These are phyloP conservation scores for Leccinum pellstonianum DNA, from an alignment of 768 basidiomycete genomes.

Conservation along the genomic window DNA sequence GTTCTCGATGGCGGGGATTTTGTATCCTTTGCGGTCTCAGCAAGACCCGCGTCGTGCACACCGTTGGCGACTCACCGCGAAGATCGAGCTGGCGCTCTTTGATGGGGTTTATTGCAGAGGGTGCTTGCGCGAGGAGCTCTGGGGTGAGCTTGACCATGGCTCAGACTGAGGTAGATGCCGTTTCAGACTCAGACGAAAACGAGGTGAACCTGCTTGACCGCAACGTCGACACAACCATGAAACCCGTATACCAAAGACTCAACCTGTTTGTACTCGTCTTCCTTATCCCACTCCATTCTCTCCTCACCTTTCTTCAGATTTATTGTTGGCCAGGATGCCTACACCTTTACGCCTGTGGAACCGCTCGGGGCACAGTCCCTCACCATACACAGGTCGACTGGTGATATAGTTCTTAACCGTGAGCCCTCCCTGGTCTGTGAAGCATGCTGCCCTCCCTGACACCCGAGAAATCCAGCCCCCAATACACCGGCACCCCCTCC, in stretches of 20 bases:
- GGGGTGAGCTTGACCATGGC: slow-evolving; percentile 87
- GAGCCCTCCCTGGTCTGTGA: slow-evolving; percentile 23
- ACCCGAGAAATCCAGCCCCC: slow-evolving; percentile 39
- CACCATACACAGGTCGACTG: slow-evolving; percentile 71
- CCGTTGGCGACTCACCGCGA: slow-evolving; percentile 56
- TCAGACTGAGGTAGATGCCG: slow-evolving; percentile 16
- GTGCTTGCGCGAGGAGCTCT: slow-evolving; percentile 82
- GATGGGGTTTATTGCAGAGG: slow-evolving; percentile 74
- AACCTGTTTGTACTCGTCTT: slow-evolving; percentile 51
- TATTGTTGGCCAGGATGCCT: slow-evolving; percentile 67
- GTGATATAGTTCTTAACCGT: slow-evolving; percentile 73
- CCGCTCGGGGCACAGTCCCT: slow-evolving; percentile 61
- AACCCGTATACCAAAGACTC: slow-evolving; percentile 67
- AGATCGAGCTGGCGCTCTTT: slow-evolving; percentile 92
- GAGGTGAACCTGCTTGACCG: slow-evolving; percentile 16
- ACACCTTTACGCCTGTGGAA: slow-evolving; percentile 73
- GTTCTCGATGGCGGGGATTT: slow-evolving; percentile 96
- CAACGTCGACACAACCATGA: slow-evolving; percentile 42
- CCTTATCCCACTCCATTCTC: slow-evolving; percentile 9
- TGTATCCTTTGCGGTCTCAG: slow-evolving; percentile 62
- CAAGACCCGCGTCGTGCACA: background rate
- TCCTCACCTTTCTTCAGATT: slow-evolving; percentile 44
- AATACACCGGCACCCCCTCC: slow-evolving; percentile 52
- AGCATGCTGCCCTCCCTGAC: background rate
- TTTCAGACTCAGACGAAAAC: slow-evolving; percentile 38